These are phyloP conservation scores for Diplodia sapinea DNA, from an alignment of 2,329 filamentous ascomycete species.

Conservation along the genomic window DNA sequence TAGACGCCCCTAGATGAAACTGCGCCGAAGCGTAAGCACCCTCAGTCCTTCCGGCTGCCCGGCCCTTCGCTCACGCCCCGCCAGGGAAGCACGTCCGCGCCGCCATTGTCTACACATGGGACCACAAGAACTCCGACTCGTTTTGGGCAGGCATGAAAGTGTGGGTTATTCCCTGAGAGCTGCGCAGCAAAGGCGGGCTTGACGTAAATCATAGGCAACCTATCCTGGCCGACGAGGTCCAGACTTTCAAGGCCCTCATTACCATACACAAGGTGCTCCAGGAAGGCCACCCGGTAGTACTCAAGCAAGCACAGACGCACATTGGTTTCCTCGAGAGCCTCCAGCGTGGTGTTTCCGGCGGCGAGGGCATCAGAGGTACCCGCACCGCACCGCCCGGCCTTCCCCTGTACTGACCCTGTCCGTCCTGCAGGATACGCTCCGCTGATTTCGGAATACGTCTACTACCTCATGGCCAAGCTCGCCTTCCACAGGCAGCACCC, in stretches of 20 bases:
- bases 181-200: conserved; percentile 26
- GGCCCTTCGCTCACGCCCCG: conserved; percentile 41
- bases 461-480: conserved; percentile 91
- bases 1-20: conserved; percentile 60
- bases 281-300: conserved; percentile 86
- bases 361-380: conserved; percentile 80
- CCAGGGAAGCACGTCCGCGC: conserved; percentile 91
- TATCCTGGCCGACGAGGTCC: conserved; percentile 96
- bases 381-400: conserved; percentile 8
- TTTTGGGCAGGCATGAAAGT: conserved; percentile 99
- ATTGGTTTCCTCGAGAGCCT: conserved; percentile 91
- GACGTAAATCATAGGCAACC: conserved; percentile 69
- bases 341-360: conserved; percentile 74
- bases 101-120: conserved; percentile 99
- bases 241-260: conserved; percentile 98
- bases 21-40: conserved; percentile 66
- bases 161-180: conserved; percentile 54
- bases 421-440: conserved; percentile 72
- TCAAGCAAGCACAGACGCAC: conserved; percentile 89
- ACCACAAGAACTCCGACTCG: conserved; percentile 91
- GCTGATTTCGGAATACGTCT: conserved; percentile 95
- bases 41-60: not conserved
- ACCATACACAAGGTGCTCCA: conserved; percentile 97
- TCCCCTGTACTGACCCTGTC: conserved; percentile 9
- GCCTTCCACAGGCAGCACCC: conserved; percentile 96